These are phyloP conservation scores for Solanum neorickii DNA, from an alignment of 257 asterid species.

Conservation along the genomic window DNA sequence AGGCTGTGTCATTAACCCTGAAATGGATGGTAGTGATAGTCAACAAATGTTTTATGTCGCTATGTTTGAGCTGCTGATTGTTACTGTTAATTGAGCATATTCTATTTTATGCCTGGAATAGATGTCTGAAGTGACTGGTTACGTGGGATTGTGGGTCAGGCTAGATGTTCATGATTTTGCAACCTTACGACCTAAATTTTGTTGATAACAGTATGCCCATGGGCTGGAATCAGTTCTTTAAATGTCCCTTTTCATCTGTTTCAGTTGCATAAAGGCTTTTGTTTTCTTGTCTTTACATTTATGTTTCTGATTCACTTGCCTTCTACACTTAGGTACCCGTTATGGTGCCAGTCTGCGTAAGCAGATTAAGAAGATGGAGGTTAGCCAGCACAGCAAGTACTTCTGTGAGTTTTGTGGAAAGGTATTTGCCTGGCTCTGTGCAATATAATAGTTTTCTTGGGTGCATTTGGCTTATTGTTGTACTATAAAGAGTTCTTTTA, in stretches of 20 bases:
- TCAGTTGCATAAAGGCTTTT: not conserved
- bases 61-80: not conserved
- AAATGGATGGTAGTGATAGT: not conserved
- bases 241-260: not conserved
- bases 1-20: not conserved
- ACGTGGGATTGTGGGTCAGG: not conserved
- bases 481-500: not conserved
- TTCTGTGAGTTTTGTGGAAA: constrained; percentile 62
- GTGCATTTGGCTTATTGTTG: not conserved
- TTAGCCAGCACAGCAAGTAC: constrained; percentile 46
- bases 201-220: not conserved
- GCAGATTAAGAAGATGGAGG: constrained; percentile 30
- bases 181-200: not conserved
- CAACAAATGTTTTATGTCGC: not conserved
- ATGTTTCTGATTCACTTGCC: not conserved
- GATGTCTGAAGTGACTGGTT: not conserved
- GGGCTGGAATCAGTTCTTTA: not conserved
- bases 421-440: constrained; percentile 9
- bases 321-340: constrained; percentile 34
- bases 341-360: constrained; percentile 72
- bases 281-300: not conserved
- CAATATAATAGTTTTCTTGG: not conserved
- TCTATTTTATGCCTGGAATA: not conserved
- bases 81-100: not conserved
- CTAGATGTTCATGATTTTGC: not conserved